Percentiles rank a stretch among this genome's conserved stretches.
Conservation (phyloP, 1,284 basidiomycete genomes). For the Melampsora larici-populina region DNA sequence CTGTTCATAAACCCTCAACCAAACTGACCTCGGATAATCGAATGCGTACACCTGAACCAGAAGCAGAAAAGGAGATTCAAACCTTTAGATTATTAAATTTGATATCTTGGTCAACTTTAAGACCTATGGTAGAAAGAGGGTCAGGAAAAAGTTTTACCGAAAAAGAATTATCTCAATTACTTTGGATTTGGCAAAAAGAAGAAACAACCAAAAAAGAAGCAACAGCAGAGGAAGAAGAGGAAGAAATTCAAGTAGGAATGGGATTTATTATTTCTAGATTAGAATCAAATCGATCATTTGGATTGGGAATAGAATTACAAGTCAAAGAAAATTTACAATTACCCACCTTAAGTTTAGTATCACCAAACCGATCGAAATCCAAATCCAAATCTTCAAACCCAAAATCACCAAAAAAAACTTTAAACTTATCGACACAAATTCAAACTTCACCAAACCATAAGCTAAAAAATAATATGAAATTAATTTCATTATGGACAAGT, state of each 20-base stretch:
- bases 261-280: constrained; percentile 28
- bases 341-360: constrained; percentile 14
- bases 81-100: constrained; percentile 22
- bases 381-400: no score
- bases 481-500: constrained; percentile 32
- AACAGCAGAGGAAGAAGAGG: neutral
- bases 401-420: neutral
- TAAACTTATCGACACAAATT: neutral
- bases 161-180: constrained; percentile 23
- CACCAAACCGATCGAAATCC: constrained; percentile 7
- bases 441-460: neutral
- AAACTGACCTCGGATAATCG: neutral
- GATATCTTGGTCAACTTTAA: constrained; percentile 22
- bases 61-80: neutral
- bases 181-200: constrained; percentile 34
- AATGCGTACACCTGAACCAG: constrained; percentile 35
- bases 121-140: constrained; percentile 31
- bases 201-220: neutral
- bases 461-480: constrained; percentile 25
- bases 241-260: constrained; percentile 9
- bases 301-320: constrained; percentile 16
- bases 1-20: neutral
- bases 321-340: constrained; percentile 12
- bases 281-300: constrained; percentile 2
- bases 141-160: constrained; percentile 18